Conservation (phyloP, 78 protist species). For the Dictyostelium purpureum region DNA sequence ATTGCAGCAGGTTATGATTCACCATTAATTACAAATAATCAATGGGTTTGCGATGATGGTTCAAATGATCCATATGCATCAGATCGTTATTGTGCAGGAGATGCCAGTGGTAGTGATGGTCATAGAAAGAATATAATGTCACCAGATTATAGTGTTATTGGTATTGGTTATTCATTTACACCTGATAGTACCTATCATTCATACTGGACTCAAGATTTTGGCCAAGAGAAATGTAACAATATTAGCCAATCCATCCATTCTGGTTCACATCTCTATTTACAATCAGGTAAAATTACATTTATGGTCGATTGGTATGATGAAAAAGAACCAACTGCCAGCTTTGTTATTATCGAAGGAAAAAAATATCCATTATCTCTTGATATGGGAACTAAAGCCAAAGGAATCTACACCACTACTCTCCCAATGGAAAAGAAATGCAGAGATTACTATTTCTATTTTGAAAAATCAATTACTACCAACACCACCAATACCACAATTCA, state of each 20-base stretch:
- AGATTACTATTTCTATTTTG: constrained; percentile 41
- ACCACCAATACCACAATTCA: background rate
- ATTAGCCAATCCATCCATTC: background rate
- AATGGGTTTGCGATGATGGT: constrained; percentile 59
- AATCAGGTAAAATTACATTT: background rate
- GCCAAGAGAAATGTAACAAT: background rate
- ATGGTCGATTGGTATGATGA: constrained; percentile 34
- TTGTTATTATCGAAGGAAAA: constrained; percentile 8
- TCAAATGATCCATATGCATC: constrained; percentile 20
- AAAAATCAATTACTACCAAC: background rate
- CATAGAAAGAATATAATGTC: constrained; percentile 48
- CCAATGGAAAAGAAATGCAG: constrained; percentile 10
- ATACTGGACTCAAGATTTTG: constrained; percentile 71
- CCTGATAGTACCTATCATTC: background rate
- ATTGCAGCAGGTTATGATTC: constrained; percentile 48
- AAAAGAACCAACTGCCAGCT: background rate
- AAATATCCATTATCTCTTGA: background rate
- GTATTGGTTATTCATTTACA: constrained; percentile 17
- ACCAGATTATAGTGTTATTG: background rate
- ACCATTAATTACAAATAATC: constrained; percentile 43
- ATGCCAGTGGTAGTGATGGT: constrained; percentile 31
- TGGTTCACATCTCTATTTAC: constrained; percentile 7
- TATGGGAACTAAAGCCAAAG: constrained; percentile 28
- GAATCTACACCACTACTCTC: background rate
- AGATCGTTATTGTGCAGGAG: constrained; percentile 4